Evolutionary conservation across 345 rosid species (phyloP).

Genomic region (Excoecaria cochinchinensis): DNA sequence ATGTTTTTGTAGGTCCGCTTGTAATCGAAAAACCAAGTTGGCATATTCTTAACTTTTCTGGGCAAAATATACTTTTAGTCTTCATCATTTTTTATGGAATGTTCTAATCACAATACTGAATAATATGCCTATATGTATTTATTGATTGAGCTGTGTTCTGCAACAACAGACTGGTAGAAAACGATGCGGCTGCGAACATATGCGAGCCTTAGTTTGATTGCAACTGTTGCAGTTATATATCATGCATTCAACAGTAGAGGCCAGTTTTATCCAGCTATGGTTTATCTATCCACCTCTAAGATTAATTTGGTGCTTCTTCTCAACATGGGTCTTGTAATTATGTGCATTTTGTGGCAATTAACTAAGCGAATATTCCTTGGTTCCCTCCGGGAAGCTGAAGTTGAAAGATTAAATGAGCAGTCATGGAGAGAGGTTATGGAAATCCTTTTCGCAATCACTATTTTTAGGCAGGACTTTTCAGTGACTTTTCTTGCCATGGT

Average conservation of each 20-base stretch:
- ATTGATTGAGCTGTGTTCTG: background rate
- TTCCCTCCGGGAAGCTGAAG: slow-evolving; percentile 89
- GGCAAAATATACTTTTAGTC: background rate
- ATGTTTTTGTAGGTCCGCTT: too few relatives aligned
- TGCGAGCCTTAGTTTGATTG: slow-evolving; percentile 60
- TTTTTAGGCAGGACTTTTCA: slow-evolving; percentile 89
- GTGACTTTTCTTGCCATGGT: slow-evolving; percentile 82
- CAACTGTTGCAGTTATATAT: slow-evolving; percentile 56
- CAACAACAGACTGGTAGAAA: slow-evolving; percentile 4
- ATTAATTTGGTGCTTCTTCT: slow-evolving; percentile 72
- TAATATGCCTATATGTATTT: background rate
- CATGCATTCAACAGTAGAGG: slow-evolving; percentile 82
- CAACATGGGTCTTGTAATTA: slow-evolving; percentile 81
- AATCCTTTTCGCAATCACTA: slow-evolving; percentile 88
- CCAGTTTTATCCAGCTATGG: slow-evolving; percentile 90
- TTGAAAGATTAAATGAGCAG: slow-evolving; percentile 91
- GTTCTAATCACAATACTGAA: background rate
- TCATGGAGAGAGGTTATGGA: slow-evolving; percentile 96
- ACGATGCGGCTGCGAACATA: slow-evolving; percentile 83
- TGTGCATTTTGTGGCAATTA: slow-evolving; percentile 79
- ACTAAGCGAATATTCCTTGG: slow-evolving; percentile 77
- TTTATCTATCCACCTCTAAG: slow-evolving; percentile 83
- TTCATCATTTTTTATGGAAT: background rate
- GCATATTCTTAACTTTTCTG: background rate
- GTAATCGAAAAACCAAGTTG: too few relatives aligned